Percentiles rank a stretch among this genome's conserved stretches.
Evolutionary conservation across 2,329 filamentous ascomycete species (phyloP).

Genomic region (Colletotrichum chlorophyti): DNA sequence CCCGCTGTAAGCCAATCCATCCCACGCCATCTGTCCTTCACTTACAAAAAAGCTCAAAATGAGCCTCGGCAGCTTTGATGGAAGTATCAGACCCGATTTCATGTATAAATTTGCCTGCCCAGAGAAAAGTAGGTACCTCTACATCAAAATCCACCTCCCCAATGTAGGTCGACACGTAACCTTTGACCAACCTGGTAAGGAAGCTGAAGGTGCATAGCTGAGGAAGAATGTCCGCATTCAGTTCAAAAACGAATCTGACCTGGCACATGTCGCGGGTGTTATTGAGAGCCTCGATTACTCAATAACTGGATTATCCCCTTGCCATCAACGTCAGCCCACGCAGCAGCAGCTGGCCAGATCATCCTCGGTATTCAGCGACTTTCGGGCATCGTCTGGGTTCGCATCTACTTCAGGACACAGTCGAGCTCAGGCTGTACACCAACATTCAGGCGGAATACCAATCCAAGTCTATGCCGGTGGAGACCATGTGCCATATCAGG

Average conservation of each 20-base stretch:
- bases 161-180: background rate
- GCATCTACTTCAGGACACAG: background rate
- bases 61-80: background rate
- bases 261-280: background rate
- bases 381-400: background rate
- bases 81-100: background rate
- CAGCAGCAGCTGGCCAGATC: background rate
- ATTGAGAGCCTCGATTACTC: background rate
- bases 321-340: background rate
- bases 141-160: background rate
- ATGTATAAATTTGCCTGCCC: background rate
- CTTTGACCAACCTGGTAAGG: background rate
- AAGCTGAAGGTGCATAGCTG: background rate
- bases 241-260: conserved; percentile 4
- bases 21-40: no score
- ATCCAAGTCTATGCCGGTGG: no score
- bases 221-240: background rate
- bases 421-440: background rate
- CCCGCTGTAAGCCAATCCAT: background rate
- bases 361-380: background rate
- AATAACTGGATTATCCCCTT: background rate
- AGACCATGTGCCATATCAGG: no score
- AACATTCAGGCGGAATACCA: no score
- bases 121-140: background rate
- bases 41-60: background rate